These are phyloP conservation scores for Cardamine resedifolia DNA, from an alignment of 345 rosid species.

Conservation along the genomic window DNA sequence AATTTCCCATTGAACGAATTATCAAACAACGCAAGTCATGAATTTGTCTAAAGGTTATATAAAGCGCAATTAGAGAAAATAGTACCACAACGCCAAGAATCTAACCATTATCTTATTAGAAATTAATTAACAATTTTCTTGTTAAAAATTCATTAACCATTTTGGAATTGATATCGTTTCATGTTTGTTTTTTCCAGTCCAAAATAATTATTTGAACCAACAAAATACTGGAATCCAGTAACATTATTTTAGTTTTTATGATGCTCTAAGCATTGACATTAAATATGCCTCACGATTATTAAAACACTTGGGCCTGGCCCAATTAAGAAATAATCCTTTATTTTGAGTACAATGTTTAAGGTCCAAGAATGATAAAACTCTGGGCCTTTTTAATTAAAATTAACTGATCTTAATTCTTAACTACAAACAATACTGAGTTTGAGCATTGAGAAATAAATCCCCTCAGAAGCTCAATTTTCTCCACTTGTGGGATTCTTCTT, in stretches of 20 bases:
- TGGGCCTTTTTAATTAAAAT: neutral
- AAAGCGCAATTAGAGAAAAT: neutral
- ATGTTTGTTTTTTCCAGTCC: neutral
- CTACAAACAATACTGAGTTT: neutral
- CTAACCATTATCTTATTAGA: neutral
- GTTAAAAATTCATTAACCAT: neutral
- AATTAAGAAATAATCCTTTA: neutral
- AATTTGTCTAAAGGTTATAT: neutral
- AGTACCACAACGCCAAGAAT: conserved; percentile 4
- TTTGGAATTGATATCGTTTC: neutral
- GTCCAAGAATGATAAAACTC: neutral
- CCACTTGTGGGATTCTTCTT: conserved; percentile 14
- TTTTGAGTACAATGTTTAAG: neutral
- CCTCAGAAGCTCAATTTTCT: neutral
- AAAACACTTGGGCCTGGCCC: neutral
- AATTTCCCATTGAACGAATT: neutral
- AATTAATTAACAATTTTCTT: neutral
- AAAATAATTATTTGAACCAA: neutral
- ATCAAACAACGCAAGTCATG: neutral
- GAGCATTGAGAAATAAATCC: neutral
- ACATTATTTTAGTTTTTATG: neutral
- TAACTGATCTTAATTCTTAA: neutral
- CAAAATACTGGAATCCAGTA: neutral
- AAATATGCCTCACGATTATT: neutral
- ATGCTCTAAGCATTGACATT: neutral